Evolutionary conservation across 2,329 filamentous ascomycete species (phyloP).

Genomic region (Pseudogymnoascus sp.): DNA sequence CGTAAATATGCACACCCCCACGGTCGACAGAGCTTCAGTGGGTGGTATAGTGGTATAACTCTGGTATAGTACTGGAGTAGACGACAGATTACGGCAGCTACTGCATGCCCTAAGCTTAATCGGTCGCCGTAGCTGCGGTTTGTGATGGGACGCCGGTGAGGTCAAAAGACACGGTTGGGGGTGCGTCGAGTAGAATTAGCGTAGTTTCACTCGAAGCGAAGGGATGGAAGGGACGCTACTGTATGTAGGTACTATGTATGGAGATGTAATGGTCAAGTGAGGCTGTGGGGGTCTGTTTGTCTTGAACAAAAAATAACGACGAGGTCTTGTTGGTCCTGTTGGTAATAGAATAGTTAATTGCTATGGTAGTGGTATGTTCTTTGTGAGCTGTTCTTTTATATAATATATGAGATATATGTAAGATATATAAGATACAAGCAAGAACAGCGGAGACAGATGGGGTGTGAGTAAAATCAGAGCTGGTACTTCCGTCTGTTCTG

Average conservation of each 20-base stretch:
- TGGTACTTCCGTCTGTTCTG: not conserved
- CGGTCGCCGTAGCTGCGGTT: not conserved
- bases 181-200: not conserved
- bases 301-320: not conserved
- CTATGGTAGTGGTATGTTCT: not conserved
- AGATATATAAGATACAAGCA: not conserved
- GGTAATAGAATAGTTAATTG: not conserved
- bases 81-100: not conserved
- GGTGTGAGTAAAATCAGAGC: not conserved
- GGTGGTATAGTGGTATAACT: not conserved
- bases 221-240: not conserved
- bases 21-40: not conserved
- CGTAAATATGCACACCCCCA: not conserved
- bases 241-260: not conserved
- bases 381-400: not conserved
- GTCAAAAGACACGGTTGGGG: not conserved
- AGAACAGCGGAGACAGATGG: not conserved
- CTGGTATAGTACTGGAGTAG: not conserved
- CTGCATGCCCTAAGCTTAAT: not conserved
- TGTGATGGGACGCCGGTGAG: not conserved
- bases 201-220: not conserved
- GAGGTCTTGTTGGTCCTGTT: not conserved
- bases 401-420: not conserved
- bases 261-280: too few species aligned
- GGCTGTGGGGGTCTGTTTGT: not conserved